Evolutionary conservation across 768 basidiomycete species (phyloP), one percentile per base, ranked within the genome.

Genomic region (Candolleomyces eurysporus): DNA sequence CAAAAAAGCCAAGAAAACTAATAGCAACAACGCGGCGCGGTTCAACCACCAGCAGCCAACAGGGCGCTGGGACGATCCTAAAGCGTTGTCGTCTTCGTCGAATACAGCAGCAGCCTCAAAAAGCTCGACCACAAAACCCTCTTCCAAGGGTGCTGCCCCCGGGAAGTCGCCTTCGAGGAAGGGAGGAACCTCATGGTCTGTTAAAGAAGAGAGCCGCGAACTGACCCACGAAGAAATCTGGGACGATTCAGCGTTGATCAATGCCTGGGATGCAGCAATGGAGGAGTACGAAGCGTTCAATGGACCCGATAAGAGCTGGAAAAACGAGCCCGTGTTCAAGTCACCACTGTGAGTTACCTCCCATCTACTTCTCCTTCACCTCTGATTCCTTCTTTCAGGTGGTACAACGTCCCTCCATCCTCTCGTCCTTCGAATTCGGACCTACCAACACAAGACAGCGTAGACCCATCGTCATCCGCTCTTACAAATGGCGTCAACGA

Each of bases 201-300:
- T 30, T 6, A 14, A 14, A 8, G 78, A 80, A 36, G 84, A 88
- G 67, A 86, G 87, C 64, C 79, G 87, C 30, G 79, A 85, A 58
- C 78, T 92, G 61, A 84, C 87, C 9, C 81, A 88, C 39, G 82
- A 86, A 52, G 91, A 94, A 67, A 86, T 92, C 42, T 94, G 92
- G 92, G 92, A 94, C 64, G 92, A 94, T 70, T 88, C 89, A 40
- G 90, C 89, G 4, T 81, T 94, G 64, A 83, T 94, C 49, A 81
- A 89, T 57, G 92, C 92, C 19, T 93, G 92, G 92, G 82, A 93
- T 70, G 87, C 91, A 61, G 92, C 92, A 17, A 85, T 81, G 64
- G 90, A 90, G 60, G 92, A 94, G 70, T 94, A 92, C 65, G 81
- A 90, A 75, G 83, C 82, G 17, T 84, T 80, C 64, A 84, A 94